phyloP scores from a whole-genome alignment of 106 monocot species.

The Posidonia australis region DNA sequence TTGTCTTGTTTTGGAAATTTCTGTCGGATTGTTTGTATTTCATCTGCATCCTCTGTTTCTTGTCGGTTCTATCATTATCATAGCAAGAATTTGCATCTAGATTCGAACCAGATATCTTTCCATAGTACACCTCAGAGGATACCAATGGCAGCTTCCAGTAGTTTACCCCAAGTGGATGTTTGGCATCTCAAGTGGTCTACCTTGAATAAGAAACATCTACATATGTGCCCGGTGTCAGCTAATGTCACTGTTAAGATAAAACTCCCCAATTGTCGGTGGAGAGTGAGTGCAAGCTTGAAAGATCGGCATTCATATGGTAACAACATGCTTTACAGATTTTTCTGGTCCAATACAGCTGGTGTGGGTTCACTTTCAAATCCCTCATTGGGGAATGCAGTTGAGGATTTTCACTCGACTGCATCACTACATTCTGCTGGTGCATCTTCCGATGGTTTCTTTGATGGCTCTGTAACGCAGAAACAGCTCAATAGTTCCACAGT shows the following conservation, averaged over 20 bases:
- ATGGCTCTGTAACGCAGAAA: constrained; percentile 31
- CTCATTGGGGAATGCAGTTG: constrained; percentile 8
- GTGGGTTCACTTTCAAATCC: constrained; percentile 15
- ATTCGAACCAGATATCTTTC: neutral
- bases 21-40: neutral
- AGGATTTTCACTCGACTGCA: constrained; percentile 29
- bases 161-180: constrained; percentile 9
- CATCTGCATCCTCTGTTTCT: constrained; percentile 3
- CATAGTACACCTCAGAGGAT: neutral
- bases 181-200: constrained; percentile 10
- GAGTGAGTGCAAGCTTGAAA: constrained; percentile 33
- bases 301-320: constrained; percentile 29
- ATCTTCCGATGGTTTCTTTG: constrained; percentile 39
- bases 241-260: constrained; percentile 16
- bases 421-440: constrained; percentile 35
- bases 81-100: neutral
- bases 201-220: neutral
- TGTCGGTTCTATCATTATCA: neutral
- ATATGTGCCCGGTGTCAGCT: constrained; percentile 1
- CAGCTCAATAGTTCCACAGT: constrained; percentile 24
- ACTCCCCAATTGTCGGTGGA: constrained; percentile 22
- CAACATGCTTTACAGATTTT: constrained; percentile 45
- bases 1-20: constrained; percentile 1
- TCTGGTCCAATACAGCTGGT: constrained; percentile 37
- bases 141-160: constrained; percentile 35